These are phyloP conservation scores for Volutella citrinella DNA, from an alignment of 2,329 filamentous ascomycete genomes.

Conservation along the genomic window DNA sequence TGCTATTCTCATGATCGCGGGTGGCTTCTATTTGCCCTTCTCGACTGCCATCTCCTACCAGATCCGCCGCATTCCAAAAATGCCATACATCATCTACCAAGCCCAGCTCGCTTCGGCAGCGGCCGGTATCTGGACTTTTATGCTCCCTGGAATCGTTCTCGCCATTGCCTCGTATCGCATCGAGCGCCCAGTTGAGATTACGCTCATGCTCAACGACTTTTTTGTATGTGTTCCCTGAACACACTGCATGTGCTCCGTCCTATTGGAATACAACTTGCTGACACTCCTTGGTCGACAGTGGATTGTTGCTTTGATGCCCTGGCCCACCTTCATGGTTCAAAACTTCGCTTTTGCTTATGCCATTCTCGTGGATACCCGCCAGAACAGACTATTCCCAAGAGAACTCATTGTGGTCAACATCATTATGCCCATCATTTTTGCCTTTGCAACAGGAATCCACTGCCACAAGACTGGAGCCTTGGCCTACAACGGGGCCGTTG, in stretches of 20 bases:
- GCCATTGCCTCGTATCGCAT: slow-evolving; percentile 11
- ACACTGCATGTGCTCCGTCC: background rate
- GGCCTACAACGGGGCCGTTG: slow-evolving; percentile 12
- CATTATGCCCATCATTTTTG: slow-evolving; percentile 7
- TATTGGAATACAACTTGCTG: background rate
- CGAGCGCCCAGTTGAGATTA: slow-evolving; percentile 12
- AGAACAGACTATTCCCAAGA: slow-evolving; percentile 15
- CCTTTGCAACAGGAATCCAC: slow-evolving; percentile 7
- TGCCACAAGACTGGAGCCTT: slow-evolving; percentile 10
- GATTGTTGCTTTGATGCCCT: slow-evolving; percentile 10
- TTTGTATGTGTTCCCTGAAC: slow-evolving; percentile 5
- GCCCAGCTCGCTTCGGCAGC: slow-evolving; percentile 9
- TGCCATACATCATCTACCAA: slow-evolving; percentile 12
- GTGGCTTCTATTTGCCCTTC: slow-evolving; percentile 12
- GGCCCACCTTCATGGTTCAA: slow-evolving; percentile 13
- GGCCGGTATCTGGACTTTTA: slow-evolving; percentile 12
- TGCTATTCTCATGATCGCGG: slow-evolving; percentile 11
- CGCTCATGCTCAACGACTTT: slow-evolving; percentile 13
- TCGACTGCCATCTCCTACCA: slow-evolving; percentile 10
- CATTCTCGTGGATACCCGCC: slow-evolving; percentile 10
- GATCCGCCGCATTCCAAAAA: slow-evolving; percentile 10
- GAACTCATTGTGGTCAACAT: slow-evolving; percentile 11
- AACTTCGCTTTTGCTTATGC: slow-evolving; percentile 13
- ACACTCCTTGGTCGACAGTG: no score
- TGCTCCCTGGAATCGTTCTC: slow-evolving; percentile 14